phyloP scores from a whole-genome alignment of 768 basidiomycete species.

The Pleurotus djamor region DNA sequence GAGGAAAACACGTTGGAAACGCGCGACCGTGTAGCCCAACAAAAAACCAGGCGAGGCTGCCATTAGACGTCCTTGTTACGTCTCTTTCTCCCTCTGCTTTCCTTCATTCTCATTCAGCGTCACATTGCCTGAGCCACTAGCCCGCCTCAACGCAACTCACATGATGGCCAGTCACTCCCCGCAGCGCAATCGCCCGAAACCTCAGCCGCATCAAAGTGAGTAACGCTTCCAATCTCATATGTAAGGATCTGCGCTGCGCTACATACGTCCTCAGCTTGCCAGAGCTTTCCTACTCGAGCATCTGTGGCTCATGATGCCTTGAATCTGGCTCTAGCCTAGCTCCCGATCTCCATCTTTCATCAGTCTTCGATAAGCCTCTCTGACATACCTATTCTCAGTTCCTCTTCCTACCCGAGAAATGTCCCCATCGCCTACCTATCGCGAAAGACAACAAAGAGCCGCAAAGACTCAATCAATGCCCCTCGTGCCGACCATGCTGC shows the following conservation, averaged over 20 bases:
- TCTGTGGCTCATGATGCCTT: conserved; percentile 1
- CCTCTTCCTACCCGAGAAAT: conserved; percentile 36
- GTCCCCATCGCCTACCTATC: conserved; percentile 46
- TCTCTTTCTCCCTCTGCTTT: conserved; percentile 22
- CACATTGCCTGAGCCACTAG: neutral
- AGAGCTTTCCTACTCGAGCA: neutral
- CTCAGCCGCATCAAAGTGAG: conserved; percentile 52
- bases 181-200: conserved; percentile 50
- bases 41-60: conserved; percentile 3
- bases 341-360: conserved; percentile 13
- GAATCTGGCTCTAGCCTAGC: neutral
- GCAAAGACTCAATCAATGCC: conserved; percentile 63
- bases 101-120: conserved; percentile 15
- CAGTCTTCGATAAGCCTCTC: conserved; percentile 10
- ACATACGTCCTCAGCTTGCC: neutral
- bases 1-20: conserved; percentile 60
- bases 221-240: conserved; percentile 14
- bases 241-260: neutral
- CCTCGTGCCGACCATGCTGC: conserved; percentile 54
- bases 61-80: conserved; percentile 17
- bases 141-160: conserved; percentile 1
- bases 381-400: conserved; percentile 22
- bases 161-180: conserved; percentile 60
- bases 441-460: conserved; percentile 46
- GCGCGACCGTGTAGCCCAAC: conserved; percentile 27